Base-by-base conservation (phyloP, 2,329 filamentous ascomycete genomes). In the Exophiala lecanii-corni region DNA sequence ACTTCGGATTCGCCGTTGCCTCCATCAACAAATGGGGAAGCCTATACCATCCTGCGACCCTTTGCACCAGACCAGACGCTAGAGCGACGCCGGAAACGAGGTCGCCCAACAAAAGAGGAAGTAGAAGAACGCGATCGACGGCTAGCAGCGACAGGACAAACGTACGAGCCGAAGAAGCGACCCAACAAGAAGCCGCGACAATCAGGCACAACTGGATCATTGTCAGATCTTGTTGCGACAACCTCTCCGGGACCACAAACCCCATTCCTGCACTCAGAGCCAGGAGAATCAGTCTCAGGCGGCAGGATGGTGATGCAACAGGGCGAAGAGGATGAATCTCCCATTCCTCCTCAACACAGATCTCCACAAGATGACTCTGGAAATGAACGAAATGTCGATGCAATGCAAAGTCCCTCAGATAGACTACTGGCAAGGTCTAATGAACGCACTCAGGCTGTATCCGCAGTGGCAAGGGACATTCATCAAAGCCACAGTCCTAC, bases 81-180 rank as follows among this genome's bases (percentile, higher is more conserved):
- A 6, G 51, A 51, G 36, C 38, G 40, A 9, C 49, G 41, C 32
- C 49, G 36, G 47, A 56, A 56, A 35, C 50, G 54, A 15, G 54
- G 54, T 13, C 52, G 54, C 13, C 54, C 54, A 20, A 56, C 47
- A n/a, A 56, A 55, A 32, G 52, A 53, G 41, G 54, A 55, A 19
- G 54, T 38, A n/a, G 54, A 53, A 40, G 52, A 55, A 41, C 54
- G 54, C 36, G 50, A 53, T 18, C 41, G 52, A 5, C 39, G 38
- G 32, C 47, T 56, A 10, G 52, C 52, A 6, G 46, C 47, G 26
- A 33, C 47, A 12, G 54, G 54, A 7, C 51, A 55, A 30, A 50
- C 46, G 23, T 56, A 56, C 34, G 45, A 55, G 38, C 54, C 52
- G 20, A 56, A 56, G 42, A 56, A 48, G 40, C 43, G 52, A 19